Percentiles rank a stretch among this genome's conserved stretches.
Conservation (phyloP, 441 rosid species). For the Adansonia gregorii region DNA sequence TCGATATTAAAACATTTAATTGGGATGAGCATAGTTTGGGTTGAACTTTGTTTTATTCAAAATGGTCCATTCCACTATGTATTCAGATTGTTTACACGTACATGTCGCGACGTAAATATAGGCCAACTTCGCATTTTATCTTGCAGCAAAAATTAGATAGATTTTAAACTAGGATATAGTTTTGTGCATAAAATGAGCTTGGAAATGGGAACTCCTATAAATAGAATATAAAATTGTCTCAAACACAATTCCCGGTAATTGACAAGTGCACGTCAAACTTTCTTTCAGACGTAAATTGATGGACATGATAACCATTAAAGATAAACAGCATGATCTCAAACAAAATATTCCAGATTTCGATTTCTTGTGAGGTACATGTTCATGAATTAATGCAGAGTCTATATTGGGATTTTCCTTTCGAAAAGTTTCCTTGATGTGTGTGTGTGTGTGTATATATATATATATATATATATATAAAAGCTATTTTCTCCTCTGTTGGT, state of each 20-base stretch:
- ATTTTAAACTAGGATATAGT: too few relatives aligned
- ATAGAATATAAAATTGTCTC: too few relatives aligned
- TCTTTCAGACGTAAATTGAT: neutral
- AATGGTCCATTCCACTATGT: neutral
- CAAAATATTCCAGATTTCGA: neutral
- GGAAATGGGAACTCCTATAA: too few relatives aligned
- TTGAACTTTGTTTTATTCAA: neutral
- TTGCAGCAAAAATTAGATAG: too few relatives aligned
- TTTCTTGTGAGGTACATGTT: neutral
- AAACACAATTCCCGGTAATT: neutral
- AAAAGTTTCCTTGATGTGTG: neutral
- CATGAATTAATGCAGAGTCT: neutral
- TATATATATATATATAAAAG: neutral
- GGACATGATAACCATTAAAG: neutral
- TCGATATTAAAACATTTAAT: slow-evolving; percentile 2
- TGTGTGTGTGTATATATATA: neutral
- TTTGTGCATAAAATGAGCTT: too few relatives aligned
- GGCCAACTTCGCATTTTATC: too few relatives aligned
- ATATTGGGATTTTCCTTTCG: neutral
- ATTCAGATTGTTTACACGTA: neutral
- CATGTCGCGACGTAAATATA: too few relatives aligned
- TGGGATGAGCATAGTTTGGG: neutral
- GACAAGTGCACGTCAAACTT: neutral
- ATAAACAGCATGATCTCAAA: too few relatives aligned
- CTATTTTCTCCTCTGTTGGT: neutral